Percentiles rank a stretch among this genome's conserved stretches.
Conservation (phyloP, 345 rosid species). For the Moringa oleifera region DNA sequence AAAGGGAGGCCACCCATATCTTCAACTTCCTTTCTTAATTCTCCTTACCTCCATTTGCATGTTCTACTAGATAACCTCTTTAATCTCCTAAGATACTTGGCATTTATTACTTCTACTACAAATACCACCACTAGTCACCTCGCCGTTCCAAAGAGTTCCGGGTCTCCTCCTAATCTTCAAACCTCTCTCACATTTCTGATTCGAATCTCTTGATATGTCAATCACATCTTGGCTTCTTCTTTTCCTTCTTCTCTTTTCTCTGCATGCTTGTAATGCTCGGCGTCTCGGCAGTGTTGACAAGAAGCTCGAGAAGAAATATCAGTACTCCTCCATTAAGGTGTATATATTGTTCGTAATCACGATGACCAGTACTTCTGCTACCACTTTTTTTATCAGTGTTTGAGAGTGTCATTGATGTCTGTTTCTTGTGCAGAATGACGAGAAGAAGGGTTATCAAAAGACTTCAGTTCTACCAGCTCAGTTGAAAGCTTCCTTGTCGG, state of each 20-base stretch:
- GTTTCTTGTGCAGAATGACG: constrained; percentile 14
- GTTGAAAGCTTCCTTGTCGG: constrained; percentile 8
- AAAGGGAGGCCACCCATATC: constrained; percentile 38
- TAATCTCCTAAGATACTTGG: constrained; percentile 20
- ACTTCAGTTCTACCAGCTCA: constrained; percentile 7
- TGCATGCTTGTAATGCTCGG: constrained; percentile 45
- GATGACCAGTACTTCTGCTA: not conserved
- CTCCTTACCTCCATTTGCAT: constrained; percentile 45
- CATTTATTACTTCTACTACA: constrained; percentile 48
- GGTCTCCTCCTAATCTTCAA: constrained; percentile 10
- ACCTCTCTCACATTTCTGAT: not conserved
- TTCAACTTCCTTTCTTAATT: constrained; percentile 27
- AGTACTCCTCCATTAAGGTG: constrained; percentile 23
- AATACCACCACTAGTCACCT: constrained; percentile 17
- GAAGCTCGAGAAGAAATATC: constrained; percentile 25
- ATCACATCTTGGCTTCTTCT: constrained; percentile 30
- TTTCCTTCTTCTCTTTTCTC: constrained; percentile 26
- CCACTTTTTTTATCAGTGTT: not conserved
- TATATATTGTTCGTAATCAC: not conserved
- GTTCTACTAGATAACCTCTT: constrained; percentile 30
- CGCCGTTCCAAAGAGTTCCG: constrained; percentile 6
- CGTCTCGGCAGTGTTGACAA: constrained; percentile 26
- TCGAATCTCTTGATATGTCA: constrained; percentile 30
- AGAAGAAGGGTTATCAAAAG: constrained; percentile 7
- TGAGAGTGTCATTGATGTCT: not conserved